Conservation (phyloP, 1,284 basidiomycete genomes). For the Pseudomicrostroma phylloplanum region DNA sequence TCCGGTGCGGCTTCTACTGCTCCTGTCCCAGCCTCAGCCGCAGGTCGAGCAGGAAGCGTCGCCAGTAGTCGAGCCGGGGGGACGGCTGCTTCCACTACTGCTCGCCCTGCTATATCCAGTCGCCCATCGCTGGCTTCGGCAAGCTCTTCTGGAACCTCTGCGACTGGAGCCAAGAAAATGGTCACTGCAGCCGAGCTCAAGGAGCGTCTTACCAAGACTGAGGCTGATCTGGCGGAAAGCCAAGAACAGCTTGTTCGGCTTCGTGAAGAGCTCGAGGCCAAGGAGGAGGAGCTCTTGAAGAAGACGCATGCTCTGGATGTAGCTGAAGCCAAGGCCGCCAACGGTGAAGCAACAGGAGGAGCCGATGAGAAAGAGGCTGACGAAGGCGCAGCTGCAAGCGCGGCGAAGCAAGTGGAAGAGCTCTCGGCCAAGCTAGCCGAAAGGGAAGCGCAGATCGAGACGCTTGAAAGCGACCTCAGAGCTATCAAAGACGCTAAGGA, state of each 20-base stretch:
- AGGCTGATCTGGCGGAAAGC: conserved; percentile 29
- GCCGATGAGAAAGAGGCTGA: not conserved
- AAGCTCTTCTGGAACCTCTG: not conserved
- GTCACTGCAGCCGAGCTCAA: conserved; percentile 17
- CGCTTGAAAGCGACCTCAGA: conserved; percentile 13
- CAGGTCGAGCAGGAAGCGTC: not conserved
- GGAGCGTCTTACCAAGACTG: conserved; percentile 24
- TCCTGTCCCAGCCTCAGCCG: not conserved
- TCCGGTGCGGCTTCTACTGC: not conserved
- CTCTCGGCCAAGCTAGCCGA: conserved; percentile 1
- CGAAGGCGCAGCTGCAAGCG: not conserved
- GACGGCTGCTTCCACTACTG: not conserved
- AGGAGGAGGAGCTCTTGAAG: conserved; percentile 30
- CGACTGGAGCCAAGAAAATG: conserved; percentile 4
- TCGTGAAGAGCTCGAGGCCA: conserved; percentile 28
- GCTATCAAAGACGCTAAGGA: not conserved
- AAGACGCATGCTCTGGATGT: conserved; percentile 27
- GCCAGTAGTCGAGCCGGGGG: not conserved
- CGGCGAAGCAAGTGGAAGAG: conserved; percentile 7
- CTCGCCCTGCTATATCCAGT: not conserved
- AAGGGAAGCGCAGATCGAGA: conserved; percentile 16
- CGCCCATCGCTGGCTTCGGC: not conserved
- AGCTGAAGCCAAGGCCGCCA: conserved; percentile 25
- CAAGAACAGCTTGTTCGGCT: conserved; percentile 27
- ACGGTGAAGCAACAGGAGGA: conserved; percentile 8